Evolutionary conservation across 257 asterid species (phyloP).

Genomic region (Schizonepeta tenuifolia): DNA sequence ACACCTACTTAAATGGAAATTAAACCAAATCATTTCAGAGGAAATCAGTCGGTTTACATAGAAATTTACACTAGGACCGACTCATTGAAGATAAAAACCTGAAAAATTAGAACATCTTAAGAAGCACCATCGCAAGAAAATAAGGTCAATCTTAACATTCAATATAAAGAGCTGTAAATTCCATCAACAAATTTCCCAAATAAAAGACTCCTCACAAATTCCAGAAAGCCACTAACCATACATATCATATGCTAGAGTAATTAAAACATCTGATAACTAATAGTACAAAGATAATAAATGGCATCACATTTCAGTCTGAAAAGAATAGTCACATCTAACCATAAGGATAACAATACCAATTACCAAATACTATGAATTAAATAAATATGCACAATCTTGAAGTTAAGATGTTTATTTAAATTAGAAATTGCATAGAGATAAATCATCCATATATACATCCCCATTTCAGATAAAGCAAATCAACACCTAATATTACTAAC

Average conservation of each 20-base stretch:
- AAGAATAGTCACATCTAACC: conserved; percentile 15
- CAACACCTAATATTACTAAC: conserved; percentile 30
- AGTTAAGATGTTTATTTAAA: conserved; percentile 25
- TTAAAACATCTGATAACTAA: neutral
- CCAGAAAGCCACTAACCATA: neutral
- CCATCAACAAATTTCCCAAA: no score
- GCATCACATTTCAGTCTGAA: neutral
- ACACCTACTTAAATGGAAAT: no score
- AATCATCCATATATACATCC: conserved; percentile 32
- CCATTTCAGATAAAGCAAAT: conserved; percentile 30
- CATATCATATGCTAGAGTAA: neutral
- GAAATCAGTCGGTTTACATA: no score
- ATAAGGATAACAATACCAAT: neutral
- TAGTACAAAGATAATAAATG: neutral
- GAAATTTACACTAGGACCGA: no score
- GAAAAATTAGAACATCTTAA: no score
- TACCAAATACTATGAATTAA: neutral
- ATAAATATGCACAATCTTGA: neutral
- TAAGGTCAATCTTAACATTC: no score
- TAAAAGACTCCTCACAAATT: neutral
- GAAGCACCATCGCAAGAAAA: no score
- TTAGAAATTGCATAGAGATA: conserved; percentile 36
- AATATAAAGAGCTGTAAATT: no score
- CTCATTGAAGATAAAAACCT: no score
- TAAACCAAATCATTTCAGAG: no score